Evolutionary conservation across 805 yeast genomes (phyloP).

Genomic region (Candida germanica): DNA sequence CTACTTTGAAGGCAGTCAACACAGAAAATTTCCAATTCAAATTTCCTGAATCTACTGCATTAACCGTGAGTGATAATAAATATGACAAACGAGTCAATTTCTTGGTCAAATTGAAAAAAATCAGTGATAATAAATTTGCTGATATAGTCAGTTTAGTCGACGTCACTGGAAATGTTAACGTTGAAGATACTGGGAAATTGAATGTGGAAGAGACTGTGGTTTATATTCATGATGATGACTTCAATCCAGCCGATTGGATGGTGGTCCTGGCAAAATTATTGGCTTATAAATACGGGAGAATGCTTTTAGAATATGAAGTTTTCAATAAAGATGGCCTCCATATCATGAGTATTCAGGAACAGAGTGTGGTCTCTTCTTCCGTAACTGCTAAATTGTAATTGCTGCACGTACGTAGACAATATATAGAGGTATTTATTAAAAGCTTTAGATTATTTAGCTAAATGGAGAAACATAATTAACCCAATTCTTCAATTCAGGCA

Average conservation of each 20-base stretch:
- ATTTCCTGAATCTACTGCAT: not conserved
- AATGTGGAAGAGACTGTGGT: constrained; percentile 30
- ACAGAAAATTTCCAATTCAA: constrained; percentile 6
- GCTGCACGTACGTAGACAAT: no score
- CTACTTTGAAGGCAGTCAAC: constrained; percentile 4
- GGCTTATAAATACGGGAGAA: constrained; percentile 50
- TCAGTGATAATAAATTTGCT: constrained; percentile 5
- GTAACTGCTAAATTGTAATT: constrained; percentile 13
- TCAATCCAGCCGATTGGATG: constrained; percentile 50
- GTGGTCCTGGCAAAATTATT: constrained; percentile 47
- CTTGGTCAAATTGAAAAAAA: constrained; percentile 4
- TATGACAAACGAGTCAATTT: constrained; percentile 7
- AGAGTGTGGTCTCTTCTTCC: constrained; percentile 44
- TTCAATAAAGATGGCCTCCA: constrained; percentile 48
- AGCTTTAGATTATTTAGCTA: not conserved
- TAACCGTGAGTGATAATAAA: constrained; percentile 5
- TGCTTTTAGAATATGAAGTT: constrained; percentile 57
- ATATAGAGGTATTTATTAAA: no score
- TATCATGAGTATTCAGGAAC: constrained; percentile 63
- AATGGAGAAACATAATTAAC: no score
- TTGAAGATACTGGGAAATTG: not conserved
- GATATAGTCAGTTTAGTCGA: constrained; percentile 10
- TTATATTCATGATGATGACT: constrained; percentile 58
- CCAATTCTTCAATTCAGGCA: no score
- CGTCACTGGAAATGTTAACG: not conserved